Base-by-base conservation (phyloP, 768 basidiomycete genomes). In the Termitomyces sp. region DNA sequence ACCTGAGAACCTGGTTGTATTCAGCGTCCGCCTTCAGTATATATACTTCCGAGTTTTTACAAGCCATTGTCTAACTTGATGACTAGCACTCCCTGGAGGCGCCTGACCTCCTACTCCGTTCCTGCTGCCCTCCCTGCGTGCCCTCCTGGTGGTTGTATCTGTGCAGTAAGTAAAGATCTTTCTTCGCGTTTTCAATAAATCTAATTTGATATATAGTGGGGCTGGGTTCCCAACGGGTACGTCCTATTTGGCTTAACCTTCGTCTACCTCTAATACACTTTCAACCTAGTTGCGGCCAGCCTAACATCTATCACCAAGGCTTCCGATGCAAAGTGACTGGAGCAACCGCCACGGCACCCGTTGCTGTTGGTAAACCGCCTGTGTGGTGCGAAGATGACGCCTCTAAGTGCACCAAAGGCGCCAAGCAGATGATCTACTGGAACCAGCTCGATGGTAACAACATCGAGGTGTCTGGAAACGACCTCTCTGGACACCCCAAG, bases 351-450 rank as follows among this genome's bases (percentile, higher is more conserved):
- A 76, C 62, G 15, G 69, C 65, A 0, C 71, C 76, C 13, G 53
- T 83, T 11, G 78, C 73, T 13, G 45, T 68, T 0, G 66, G 75
- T 6, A 69, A 80, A 54, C 72, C 81, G 11, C 71, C 80, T 2
- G 72, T 76, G 3, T 83, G 80, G 80, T 83, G 81, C 60, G 75
- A 83, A 60, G 73, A 70, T 39, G 68, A 82, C 52, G 64, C 67
- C 4, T 61, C 60, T 9, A 68, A 61, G 22, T 83, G 81, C 58
- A 67, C 68, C 20, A 68, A 73, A 57, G 81, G 80, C 40, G 70
- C 81, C 3, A 82, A 82, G 59, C 80, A 83, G 69, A 77, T 82
- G 76, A 58, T 83, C 36, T 77, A 75, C 63, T 83, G 79, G 80
- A 73, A 83, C 58, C 80, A 82, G 61, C 44, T 50, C 0, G 69